Base-by-base conservation (phyloP, 2,329 filamentous ascomycete genomes). In the Pseudogymnoascus sp. region DNA sequence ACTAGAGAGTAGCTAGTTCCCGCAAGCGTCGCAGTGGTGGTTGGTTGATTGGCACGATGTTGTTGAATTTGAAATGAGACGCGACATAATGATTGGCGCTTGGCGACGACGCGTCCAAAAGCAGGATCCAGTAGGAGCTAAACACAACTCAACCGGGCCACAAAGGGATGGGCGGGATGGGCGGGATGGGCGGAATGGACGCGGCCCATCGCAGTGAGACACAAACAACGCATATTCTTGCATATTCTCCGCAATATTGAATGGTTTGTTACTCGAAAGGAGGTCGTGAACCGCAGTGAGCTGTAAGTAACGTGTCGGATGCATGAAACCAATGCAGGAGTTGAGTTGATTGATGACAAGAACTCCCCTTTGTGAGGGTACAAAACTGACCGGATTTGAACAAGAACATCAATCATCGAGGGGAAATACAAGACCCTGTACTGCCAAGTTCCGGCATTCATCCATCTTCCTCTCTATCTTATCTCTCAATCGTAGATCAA, bases 111-210 rank as follows among this genome's bases (percentile, higher is more conserved):
- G 51, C 51, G 29, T 36, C 51, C 29, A 34, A 34, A 57, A 57
- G 29, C 51, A 57, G 51, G 51, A 34, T 57, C 51, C 51, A 57
- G 51, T 57, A 11, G 11, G 51, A 57, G 51, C 51, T 57, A 57
- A 57, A 57, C 51, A 57, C 51, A 57, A 57, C 51, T 57, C 51
- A 34, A 57, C 51, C 51, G n/a, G 51, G 51, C 47, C 47, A 54
- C 26, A 31, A 31, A 31, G n/a, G 40, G 10, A 23, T 4, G 18
- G 18, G 11, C 42, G 42, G 40, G 10, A 23, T 4, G 18, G 18
- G 11, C 42, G 42, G 40, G 10, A 23, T 4, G 18, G 18, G 11
- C 42, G 42, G 42, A 7, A 47, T 23, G 42, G 18, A 31, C 26
- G 47, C 26, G 47, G 51, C 29, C 26, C 51, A 57, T 57, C 26